Percentiles rank a stretch among this genome's conserved stretches.
These are phyloP conservation scores for Elongisporangium anandrum DNA, from an alignment of 352 stramenopile genomes.

Conservation along the genomic window DNA sequence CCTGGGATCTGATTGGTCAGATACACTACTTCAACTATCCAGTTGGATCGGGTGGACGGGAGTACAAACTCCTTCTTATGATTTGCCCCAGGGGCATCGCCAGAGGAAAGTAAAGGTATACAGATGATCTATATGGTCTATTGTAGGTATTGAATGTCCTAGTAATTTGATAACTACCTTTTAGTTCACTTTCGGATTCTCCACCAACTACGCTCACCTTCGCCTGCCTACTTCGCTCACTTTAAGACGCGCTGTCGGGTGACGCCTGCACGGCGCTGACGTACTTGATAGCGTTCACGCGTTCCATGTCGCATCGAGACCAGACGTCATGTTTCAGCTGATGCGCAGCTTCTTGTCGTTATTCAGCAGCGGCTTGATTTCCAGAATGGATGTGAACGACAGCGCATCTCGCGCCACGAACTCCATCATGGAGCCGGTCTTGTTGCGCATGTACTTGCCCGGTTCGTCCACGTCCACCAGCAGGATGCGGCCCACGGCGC, in stretches of 20 bases:
- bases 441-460: conserved; percentile 9
- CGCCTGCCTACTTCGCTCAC: no score
- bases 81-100: not conserved
- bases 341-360: conserved; percentile 18
- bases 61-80: no score
- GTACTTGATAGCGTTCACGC: no score
- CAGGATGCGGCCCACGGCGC: conserved; percentile 16
- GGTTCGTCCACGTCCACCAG: conserved; percentile 20
- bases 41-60: not conserved
- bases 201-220: not conserved
- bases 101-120: not conserved
- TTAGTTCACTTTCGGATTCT: not conserved
- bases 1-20: not conserved
- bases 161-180: not conserved
- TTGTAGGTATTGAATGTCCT: not conserved
- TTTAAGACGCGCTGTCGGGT: no score
- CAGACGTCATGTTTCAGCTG: no score
- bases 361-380: conserved; percentile 27
- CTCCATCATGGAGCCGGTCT: conserved; percentile 11
- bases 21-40: not conserved
- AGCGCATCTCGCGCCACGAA: conserved; percentile 21
- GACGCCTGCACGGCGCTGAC: no score
- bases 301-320: no score
- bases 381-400: conserved; percentile 18
- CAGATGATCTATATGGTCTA: not conserved